Evolutionary conservation across 31 red algal species (phyloP).

Genomic region (Asparagopsis taxiformis): DNA sequence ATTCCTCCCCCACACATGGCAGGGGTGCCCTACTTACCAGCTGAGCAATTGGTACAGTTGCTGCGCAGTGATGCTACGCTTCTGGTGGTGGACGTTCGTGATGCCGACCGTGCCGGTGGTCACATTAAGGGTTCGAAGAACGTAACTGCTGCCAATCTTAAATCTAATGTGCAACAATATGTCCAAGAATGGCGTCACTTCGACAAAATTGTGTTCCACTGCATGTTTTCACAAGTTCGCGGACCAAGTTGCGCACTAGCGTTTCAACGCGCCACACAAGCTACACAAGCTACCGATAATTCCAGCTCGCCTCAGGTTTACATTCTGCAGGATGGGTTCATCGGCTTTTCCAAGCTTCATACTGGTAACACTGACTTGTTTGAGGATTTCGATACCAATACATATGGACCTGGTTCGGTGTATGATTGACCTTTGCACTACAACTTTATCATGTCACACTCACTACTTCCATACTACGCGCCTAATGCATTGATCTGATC

Average conservation of each 20-base stretch:
- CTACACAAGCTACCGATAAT: background rate
- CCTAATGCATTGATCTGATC: constrained; percentile 4
- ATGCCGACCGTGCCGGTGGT: constrained; percentile 44
- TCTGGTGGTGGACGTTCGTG: constrained; percentile 58
- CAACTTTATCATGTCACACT: background rate
- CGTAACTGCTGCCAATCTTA: constrained; percentile 29
- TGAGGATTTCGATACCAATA: constrained; percentile 26
- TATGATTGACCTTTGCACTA: too few species aligned
- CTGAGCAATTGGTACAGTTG: background rate
- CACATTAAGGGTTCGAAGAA: constrained; percentile 51
- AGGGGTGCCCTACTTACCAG: constrained; percentile 4
- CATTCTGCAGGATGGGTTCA: constrained; percentile 34
- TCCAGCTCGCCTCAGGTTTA: constrained; percentile 16
- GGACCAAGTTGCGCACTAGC: constrained; percentile 38
- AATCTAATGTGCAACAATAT: background rate
- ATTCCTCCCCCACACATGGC: too few species aligned
- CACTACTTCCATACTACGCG: background rate
- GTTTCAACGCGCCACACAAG: constrained; percentile 15
- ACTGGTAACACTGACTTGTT: constrained; percentile 26
- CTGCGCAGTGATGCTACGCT: constrained; percentile 3
- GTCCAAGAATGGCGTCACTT: background rate
- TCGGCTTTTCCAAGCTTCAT: constrained; percentile 12
- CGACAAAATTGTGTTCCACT: constrained; percentile 54
- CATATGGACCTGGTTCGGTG: constrained; percentile 8
- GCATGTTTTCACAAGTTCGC: constrained; percentile 32